Base-by-base conservation (phyloP, 2,329 filamentous ascomycete species). In the Amphichorda felina region DNA sequence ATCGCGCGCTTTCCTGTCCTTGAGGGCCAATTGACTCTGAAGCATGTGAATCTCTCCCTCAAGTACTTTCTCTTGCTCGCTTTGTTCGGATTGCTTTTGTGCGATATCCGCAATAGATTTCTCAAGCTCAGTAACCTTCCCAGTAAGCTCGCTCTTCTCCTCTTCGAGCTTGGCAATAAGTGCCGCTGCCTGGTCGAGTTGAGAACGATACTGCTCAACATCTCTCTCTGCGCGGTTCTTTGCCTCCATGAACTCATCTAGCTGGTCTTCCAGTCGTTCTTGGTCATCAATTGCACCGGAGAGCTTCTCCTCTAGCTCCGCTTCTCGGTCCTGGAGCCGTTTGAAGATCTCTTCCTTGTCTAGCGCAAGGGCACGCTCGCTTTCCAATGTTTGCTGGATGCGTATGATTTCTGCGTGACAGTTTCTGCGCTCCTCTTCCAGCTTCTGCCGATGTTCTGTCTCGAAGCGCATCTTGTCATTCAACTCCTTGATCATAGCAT, bases 341-440 rank as follows among this genome's bases (percentile, higher is more conserved):
- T 89, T 93, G 67, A 96, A 98, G 40, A 99, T 98, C 50, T 98
- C 91, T 53, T 99, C 93, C 55, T 98, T 98, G 59, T 99, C 91
- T 5, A 98, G 65, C 1, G 91, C 91, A 29, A 98, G 68, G n/a
- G 89, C 85, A 34, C 91, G 78, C 58, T 98, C 93, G 45, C 88
- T 94, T 56, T 98, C 93, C 2, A 99, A 69, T 0, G 85, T 94
- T 48, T 96, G 86, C 53, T 95, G 88, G 32, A 96, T 84, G 22
- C 83, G 79, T 45, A 88, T 75, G 49, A 95, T 81, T 50, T 98
- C 91, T 11, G 79, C 68, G 46, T 96, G 83, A 2, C 85, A 83
- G 41, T 87, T 82, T 29, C 91, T 75, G 22, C 88, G 76, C 46
- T 98, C 91, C 37, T 98, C 91, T 50, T 98, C 91, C 0, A 98